These are phyloP conservation scores for Ophiognomonia clavigignenti-juglandacearum DNA, from an alignment of 2,329 filamentous ascomycete species.

Conservation along the genomic window DNA sequence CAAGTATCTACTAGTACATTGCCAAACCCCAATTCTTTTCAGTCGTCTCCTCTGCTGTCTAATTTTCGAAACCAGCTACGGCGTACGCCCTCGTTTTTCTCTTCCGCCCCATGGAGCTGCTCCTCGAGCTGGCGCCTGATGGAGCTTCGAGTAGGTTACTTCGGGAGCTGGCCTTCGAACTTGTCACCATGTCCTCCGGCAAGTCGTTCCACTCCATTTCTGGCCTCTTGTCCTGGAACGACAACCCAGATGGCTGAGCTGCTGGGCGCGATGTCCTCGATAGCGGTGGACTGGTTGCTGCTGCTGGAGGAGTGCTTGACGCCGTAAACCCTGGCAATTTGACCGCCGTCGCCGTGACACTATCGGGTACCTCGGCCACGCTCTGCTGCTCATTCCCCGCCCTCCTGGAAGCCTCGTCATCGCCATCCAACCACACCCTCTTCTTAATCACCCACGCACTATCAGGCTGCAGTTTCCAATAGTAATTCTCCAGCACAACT, in stretches of 20 bases:
- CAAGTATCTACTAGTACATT: too few relatives aligned
- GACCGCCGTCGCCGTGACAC: slow-evolving; percentile 25
- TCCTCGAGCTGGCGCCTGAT: slow-evolving; percentile 50
- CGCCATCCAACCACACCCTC: slow-evolving; percentile 14
- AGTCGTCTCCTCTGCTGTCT: background rate
- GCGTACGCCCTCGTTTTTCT: slow-evolving; percentile 60
- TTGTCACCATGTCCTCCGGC: slow-evolving; percentile 51
- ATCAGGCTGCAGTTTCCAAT: slow-evolving; percentile 55
- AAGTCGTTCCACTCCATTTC: slow-evolving; percentile 64
- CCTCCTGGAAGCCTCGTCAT: background rate
- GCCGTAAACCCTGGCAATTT: slow-evolving; percentile 18
- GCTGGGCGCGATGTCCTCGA: slow-evolving; percentile 12
- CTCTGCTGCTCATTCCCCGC: background rate
- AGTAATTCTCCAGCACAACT: slow-evolving; percentile 52
- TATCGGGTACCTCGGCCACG: slow-evolving; percentile 11
- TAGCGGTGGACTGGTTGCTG: slow-evolving; percentile 4
- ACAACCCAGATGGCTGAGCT: slow-evolving; percentile 30
- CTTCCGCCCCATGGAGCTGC: slow-evolving; percentile 38
- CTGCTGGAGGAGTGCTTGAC: slow-evolving; percentile 11
- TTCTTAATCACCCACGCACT: slow-evolving; percentile 57
- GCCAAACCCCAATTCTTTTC: background rate
- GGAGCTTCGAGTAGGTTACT: slow-evolving; percentile 20
- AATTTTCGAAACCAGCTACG: slow-evolving; percentile 54
- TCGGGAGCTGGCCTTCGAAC: slow-evolving; percentile 17
- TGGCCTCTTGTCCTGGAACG: slow-evolving; percentile 55